phyloP scores from a whole-genome alignment of 768 basidiomycete species.

The Kwoniella mangroviensis region DNA sequence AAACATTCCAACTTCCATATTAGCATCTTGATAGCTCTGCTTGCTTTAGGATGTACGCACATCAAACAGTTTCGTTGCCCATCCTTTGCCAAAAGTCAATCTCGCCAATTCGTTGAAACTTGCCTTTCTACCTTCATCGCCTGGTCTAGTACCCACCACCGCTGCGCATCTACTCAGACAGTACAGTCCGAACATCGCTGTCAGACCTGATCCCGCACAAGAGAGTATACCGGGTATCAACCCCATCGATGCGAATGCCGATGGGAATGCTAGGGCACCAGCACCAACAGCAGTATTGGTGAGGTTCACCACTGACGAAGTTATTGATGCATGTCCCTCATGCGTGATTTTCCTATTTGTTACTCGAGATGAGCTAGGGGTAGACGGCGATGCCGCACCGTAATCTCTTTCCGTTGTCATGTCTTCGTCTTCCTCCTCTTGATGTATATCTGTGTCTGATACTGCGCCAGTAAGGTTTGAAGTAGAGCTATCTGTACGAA shows the following conservation, averaged over 20 bases:
- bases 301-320: conserved; percentile 59
- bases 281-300: conserved; percentile 91
- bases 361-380: conserved; percentile 17
- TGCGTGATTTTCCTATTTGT: conserved; percentile 2
- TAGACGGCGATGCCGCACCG: conserved; percentile 25
- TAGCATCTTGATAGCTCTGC: not conserved
- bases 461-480: not conserved
- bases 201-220: conserved; percentile 76
- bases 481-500: not conserved
- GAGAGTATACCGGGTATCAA: conserved; percentile 87
- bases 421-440: not conserved
- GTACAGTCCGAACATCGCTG: conserved; percentile 84
- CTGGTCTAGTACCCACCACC: conserved; percentile 60
- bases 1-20: not conserved
- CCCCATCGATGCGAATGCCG: conserved; percentile 86
- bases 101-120: conserved; percentile 60
- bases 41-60: conserved; percentile 45
- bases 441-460: not conserved
- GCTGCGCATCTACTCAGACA: conserved; percentile 83
- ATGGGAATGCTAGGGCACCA: conserved; percentile 62
- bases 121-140: conserved; percentile 49
- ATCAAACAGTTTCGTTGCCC: conserved; percentile 67
- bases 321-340: conserved; percentile 39
- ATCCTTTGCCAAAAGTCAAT: conserved; percentile 78
- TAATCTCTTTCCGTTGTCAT: conserved; percentile 27